Percentiles rank a stretch among this genome's conserved stretches.
Conservation (phyloP, 306 rosid genomes). For the Rosa rugosa region DNA sequence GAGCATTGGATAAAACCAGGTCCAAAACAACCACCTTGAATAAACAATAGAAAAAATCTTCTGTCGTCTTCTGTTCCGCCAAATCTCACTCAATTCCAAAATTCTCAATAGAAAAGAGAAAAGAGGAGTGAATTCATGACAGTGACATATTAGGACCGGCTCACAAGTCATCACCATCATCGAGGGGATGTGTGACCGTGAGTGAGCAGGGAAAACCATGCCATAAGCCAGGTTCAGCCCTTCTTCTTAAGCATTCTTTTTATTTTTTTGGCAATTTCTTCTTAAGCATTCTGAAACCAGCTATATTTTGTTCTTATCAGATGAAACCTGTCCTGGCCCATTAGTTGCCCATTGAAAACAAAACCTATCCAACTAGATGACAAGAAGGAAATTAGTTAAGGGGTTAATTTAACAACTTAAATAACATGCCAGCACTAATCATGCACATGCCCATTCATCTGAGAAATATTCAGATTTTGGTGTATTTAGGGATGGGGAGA, state of each 20-base stretch:
- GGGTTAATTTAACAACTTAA: neutral
- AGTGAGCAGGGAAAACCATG: neutral
- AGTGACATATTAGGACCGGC: neutral
- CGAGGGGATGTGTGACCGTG: neutral
- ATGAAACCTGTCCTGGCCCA: slow-evolving; percentile 1
- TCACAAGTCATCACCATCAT: neutral
- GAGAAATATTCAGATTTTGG: neutral
- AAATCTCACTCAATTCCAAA: neutral
- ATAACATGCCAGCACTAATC: neutral
- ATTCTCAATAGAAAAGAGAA: no score
- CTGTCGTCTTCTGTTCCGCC: neutral
- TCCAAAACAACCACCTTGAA: neutral
- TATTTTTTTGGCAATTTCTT: neutral
- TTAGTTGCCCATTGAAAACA: neutral
- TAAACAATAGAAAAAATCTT: no score
- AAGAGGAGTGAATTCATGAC: neutral
- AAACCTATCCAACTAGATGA: neutral
- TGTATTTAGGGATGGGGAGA: neutral
- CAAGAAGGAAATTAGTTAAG: neutral
- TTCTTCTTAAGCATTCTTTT: neutral
- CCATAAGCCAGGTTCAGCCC: slow-evolving; percentile 3
- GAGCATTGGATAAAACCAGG: neutral
- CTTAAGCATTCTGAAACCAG: slow-evolving; percentile 6
- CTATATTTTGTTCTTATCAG: slow-evolving; percentile 16
- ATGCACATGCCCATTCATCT: neutral